Percentiles rank a stretch among this genome's conserved stretches.
These are phyloP conservation scores for Vaccinium macrocarpon DNA, from an alignment of 148 eudicot genomes.

Conservation along the genomic window DNA sequence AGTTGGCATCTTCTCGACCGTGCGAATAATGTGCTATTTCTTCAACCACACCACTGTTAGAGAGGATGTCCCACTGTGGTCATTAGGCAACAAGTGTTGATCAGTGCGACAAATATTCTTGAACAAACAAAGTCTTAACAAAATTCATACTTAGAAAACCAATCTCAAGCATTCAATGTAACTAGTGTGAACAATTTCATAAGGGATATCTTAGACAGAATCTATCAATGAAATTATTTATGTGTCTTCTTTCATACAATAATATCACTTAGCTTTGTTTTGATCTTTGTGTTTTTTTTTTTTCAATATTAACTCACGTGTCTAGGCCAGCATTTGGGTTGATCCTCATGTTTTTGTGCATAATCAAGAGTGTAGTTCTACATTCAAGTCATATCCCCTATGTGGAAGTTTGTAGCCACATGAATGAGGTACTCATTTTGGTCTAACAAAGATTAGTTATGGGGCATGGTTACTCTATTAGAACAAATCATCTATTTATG, in stretches of 20 bases:
- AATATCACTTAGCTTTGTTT: background rate
- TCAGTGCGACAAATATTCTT: background rate
- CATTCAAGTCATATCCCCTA: too few relatives aligned
- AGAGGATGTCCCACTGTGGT: constrained; percentile 47
- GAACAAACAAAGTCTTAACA: background rate
- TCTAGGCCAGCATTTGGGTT: too few relatives aligned
- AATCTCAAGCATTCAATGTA: background rate
- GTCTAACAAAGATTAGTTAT: background rate
- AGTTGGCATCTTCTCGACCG: constrained; percentile 38
- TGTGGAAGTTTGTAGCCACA: background rate
- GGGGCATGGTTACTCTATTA: background rate
- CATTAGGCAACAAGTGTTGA: background rate
- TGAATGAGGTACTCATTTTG: background rate
- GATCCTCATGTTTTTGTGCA: too few relatives aligned
- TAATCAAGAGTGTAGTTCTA: too few relatives aligned
- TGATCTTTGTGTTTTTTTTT: background rate
- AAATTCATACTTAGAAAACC: background rate
- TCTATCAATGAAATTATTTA: background rate
- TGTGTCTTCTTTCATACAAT: too few relatives aligned
- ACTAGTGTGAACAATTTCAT: background rate
- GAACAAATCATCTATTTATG: background rate
- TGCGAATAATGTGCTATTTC: constrained; percentile 47
- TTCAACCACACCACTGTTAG: constrained; percentile 38
- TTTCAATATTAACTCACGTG: background rate
- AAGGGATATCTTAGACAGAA: background rate